Evolutionary conservation across 192 early-diverging fungal species (phyloP), one percentile per base, ranked within the genome.

Genomic region (Coemansia sp.): DNA sequence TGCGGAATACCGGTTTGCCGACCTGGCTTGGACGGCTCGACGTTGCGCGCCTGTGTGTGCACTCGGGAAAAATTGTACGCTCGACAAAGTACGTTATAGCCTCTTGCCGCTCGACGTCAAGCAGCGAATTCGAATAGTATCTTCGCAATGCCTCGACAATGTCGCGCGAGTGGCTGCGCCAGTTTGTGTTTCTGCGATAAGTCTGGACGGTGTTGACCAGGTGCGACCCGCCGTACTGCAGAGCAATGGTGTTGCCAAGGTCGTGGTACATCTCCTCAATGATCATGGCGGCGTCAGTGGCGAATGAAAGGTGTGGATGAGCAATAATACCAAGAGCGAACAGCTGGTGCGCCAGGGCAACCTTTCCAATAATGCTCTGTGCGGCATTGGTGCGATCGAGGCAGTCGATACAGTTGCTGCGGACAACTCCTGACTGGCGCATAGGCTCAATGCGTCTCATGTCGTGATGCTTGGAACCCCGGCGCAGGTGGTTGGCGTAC

Each of bases 391-490:
- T 99, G 50, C 96, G 86, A 71, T 99, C 96, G 18, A 99, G 62
- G 76, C 96, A 99, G 64, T 99, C 96, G 50, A 99, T 95, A 56
- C 96, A 99, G 63, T 99, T 99, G 54, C 93, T 95, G 15, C 96
- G 83, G 4, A 96, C 82, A 6, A 98, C 85, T 22, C 96, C 96
- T 17, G 84, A 82, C 68, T 98, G 96, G 10, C 78, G 70, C 21
- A 67, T 71, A 2, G 37, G 34, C 9, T 17, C 25, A 2, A 13
- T 11, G 18, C 52, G 33, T 21, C 52, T 34, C 10, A n/a, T 15
- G 19, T 33, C 11, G n/a, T 15, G 14, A 12, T 54, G 17, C n/a
- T n/a, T 24, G 51, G 51, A 55, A 9, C 64, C 33, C 33, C 49
- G 66, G 21, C 71, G 67, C 45, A 64, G 39, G 22, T 59, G 68